Base-by-base conservation (phyloP, 495 filamentous ascomycete genomes). In the Xylaria intraflava region DNA sequence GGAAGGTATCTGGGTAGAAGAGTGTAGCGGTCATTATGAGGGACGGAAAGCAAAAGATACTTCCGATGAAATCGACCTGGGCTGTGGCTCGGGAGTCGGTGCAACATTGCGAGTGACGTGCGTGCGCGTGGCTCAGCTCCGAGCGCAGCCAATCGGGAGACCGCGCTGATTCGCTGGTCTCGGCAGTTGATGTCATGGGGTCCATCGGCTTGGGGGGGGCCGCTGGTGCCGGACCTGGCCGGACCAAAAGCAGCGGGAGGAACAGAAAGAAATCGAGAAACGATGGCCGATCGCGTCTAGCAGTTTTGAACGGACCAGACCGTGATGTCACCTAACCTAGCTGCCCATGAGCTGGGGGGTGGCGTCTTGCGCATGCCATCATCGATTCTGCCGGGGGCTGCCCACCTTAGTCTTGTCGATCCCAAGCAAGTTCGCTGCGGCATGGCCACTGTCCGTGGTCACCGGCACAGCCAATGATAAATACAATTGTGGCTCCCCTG, bases 181-280 rank as follows among this genome's bases (percentile, higher is more conserved):
- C 51, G 51, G 51, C 17, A 54, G 9, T 54, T 54, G 51, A 54
- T 54, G 51, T 54, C 51, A 54, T 53, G 41, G 40, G 50, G n/a
- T n/a, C n/a, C n/a, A 22, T 22, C 12, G 38, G 12, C n/a, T 26
- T 19, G 42, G 44, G 41, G 40, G 27, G 26, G 48, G 33, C 14
- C 16, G 27, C 9, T 19, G 16, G 16, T 7, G 36, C 42, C 23
- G 35, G 46, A 22, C 42, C 33, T 47, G 8, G 20, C 4, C 8
- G 20, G 8, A 47, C 27, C 29, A 0, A 4, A 16, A 23, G 27
- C 45, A 3, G 8, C 26, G 20, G 3, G 26, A 16, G 16, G n/a
- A n/a, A n/a, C n/a, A n/a, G n/a, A n/a, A n/a, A n/a, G n/a, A n/a
- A n/a, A n/a, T n/a, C n/a, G n/a, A n/a, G n/a, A n/a, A n/a, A n/a